Evolutionary conservation across 768 basidiomycete genomes (phyloP), one percentile per base, ranked within the genome.

Genomic region (Amanita molliuscula): DNA sequence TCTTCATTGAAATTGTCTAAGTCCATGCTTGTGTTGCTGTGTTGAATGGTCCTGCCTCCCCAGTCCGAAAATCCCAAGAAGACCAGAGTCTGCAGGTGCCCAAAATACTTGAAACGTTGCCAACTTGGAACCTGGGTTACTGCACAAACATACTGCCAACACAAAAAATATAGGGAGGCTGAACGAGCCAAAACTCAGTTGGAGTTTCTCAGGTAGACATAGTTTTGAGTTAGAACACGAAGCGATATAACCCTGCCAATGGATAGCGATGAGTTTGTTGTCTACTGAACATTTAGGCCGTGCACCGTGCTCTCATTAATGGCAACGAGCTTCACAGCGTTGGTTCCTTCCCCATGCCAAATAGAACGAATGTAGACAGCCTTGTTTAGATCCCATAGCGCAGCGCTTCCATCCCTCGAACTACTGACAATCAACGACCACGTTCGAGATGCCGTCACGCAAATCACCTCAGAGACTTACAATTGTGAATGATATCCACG

Each of bases 401-500:
- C 84, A 0, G 86, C 89, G 53, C 82, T 88, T 1, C 92, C 89
- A 57, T 95, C 92, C 58, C 78, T 75, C 13, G 88, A 87, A 8
- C 90, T 89, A 55, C 88, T 93, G 38, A 93, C 76, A 20, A 80
- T 77, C 20, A 91, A 57, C 1, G 88, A 88, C 93, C 93, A 95
- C 1, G 82, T 66, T 37, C 84, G 71, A 11, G 86, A 93, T 1
- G 88, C 81, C 6, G 81, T 68, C 13, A 95, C 72, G 56, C 77
- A 84, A 1, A 72, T 62, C 20, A 95, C 76, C 43, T 77, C 72
- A 41, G 60, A 29, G 1, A 11, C 76, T 34, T 56, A 88, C 89
- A 97, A 54, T 95, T 95, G 63, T 95, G 92, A 44, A 96, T 94
- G 50, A 94, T 95, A 1, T 92, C 92, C 16, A 94, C 87, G 6